Evolutionary conservation across 352 stramenopile genomes (phyloP).

Genomic region (Phytopythium delawarense): DNA sequence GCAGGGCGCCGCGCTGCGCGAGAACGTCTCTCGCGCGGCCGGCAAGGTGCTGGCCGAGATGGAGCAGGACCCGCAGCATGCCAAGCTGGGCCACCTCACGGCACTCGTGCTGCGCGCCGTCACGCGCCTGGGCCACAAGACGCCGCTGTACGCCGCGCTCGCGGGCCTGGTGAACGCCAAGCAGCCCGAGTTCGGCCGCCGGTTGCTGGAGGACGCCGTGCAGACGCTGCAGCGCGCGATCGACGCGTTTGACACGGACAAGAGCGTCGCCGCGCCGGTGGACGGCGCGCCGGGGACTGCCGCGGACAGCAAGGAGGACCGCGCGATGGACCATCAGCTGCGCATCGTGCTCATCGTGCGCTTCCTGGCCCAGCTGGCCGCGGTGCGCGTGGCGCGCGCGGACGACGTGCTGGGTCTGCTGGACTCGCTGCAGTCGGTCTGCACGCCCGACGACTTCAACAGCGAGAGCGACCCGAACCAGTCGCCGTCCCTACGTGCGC

Average conservation of each 20-base stretch:
- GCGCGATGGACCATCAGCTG: slow-evolving; percentile 9
- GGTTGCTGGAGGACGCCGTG: slow-evolving; percentile 37
- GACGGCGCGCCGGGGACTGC: not conserved
- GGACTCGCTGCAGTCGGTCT: slow-evolving; percentile 57
- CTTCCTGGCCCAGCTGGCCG: slow-evolving; percentile 56
- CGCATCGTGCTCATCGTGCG: slow-evolving; percentile 56
- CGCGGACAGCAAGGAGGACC: slow-evolving; percentile 13
- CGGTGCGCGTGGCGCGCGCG: slow-evolving; percentile 49
- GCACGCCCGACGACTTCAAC: slow-evolving; percentile 56
- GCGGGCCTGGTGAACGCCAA: slow-evolving; percentile 66
- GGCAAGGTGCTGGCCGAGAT: slow-evolving; percentile 46
- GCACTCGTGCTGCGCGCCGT: slow-evolving; percentile 52
- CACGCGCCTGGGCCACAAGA: slow-evolving; percentile 63
- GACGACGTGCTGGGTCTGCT: slow-evolving; percentile 62
- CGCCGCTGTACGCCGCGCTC: slow-evolving; percentile 60
- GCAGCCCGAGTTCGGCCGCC: slow-evolving; percentile 45
- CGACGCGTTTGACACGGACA: slow-evolving; percentile 44
- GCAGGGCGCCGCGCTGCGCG: slow-evolving; percentile 25
- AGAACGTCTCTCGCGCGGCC: slow-evolving; percentile 41
- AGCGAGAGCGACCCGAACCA: slow-evolving; percentile 35
- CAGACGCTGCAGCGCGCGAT: slow-evolving; percentile 49
- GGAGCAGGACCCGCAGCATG: slow-evolving; percentile 41
- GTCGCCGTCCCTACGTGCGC: slow-evolving; percentile 23
- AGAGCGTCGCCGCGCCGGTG: slow-evolving; percentile 9
- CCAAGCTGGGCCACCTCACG: slow-evolving; percentile 56